Evolutionary conservation across 352 stramenopile genomes (phyloP), one percentile per base, ranked within the genome.

Genomic region (Pythium utonaiense): DNA sequence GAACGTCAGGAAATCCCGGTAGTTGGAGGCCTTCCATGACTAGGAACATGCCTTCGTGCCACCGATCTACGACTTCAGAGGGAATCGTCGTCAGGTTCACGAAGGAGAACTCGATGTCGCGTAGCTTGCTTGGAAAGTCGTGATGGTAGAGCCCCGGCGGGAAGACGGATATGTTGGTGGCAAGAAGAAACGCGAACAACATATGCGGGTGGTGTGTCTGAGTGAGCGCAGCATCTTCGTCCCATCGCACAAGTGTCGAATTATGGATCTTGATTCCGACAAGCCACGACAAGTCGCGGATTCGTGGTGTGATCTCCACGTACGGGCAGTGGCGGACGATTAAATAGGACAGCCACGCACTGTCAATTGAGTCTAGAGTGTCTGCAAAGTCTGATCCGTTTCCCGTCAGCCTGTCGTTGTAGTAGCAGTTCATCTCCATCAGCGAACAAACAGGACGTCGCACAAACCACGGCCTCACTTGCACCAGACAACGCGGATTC

Each of bases 391-490:
- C 64, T 1, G 25, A 22, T 3, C 24, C 60, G 12, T 53, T 64
- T 16, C 68, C 64, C 6, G 30, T 50, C 1, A 16, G 12, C 9
- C 38, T 25, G 7, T 53, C 55, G 38, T 66, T 47, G 16, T 25
- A 31, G 53, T 25, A 31, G 53, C 68, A 71, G 21, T 57, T 70
- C 36, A 72, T 67, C 40, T 72, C 68, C 38, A 72, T 58, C 22
- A 72, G 36, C 8, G 64, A 71, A 38, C 68, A 75, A 24, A 53
- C 58, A 3, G 68, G 52, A 12, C 41, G 53, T 3, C 22, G 28
- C 1, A 38, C 60, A 36, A 73, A 61, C 69, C 69, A 75, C 21
- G 69, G 69, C 1, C 49, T 50, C 17, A 67, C 67, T 60, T 62
- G 52, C 30, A 75, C 22, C 7, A 68, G 48, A 17, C 69, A 75